Percentiles rank a stretch among this genome's conserved stretches.
phyloP scores from a whole-genome alignment of 805 yeast genomes.

The Blastobotrys muscicola region DNA sequence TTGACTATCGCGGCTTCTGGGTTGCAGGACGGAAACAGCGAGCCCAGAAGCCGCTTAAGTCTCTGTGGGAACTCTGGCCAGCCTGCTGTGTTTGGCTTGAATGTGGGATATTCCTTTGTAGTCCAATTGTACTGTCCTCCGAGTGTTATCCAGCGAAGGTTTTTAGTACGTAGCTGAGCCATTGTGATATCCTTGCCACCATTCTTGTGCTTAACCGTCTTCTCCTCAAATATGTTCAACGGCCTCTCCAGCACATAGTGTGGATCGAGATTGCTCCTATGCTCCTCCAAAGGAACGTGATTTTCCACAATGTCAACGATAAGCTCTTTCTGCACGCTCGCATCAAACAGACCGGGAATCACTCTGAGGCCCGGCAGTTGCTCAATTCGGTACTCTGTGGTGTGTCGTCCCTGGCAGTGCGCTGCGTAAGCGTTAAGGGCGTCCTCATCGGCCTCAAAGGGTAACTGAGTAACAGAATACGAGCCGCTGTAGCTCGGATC shows the following conservation, averaged over 20 bases:
- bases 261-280: slow-evolving; percentile 30
- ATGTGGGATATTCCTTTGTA: slow-evolving; percentile 32
- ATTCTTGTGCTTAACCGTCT: slow-evolving; percentile 5
- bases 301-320: slow-evolving; percentile 24
- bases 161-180: slow-evolving; percentile 16
- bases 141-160: slow-evolving; percentile 38
- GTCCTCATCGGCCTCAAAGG: background rate
- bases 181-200: slow-evolving; percentile 13
- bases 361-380: slow-evolving; percentile 31
- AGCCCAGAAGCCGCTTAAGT: slow-evolving; percentile 17
- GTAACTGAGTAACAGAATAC: too few species aligned
- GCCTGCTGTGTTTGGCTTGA: slow-evolving; percentile 22
- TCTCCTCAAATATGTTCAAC: slow-evolving; percentile 20
- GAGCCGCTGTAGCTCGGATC: background rate
- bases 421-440: slow-evolving; percentile 2
- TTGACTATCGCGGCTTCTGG: slow-evolving; percentile 37
- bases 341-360: slow-evolving; percentile 17
- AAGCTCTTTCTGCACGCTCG: slow-evolving; percentile 23
- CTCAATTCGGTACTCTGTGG: slow-evolving; percentile 12
- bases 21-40: slow-evolving; percentile 18
- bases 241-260: slow-evolving; percentile 26
- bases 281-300: slow-evolving; percentile 26
- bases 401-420: too few species aligned
- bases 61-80: slow-evolving; percentile 27
- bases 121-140: slow-evolving; percentile 42